Evolutionary conservation across 495 filamentous ascomycete genomes (phyloP), one percentile per base, ranked within the genome.

Genomic region (Aspergillus bridgeri): DNA sequence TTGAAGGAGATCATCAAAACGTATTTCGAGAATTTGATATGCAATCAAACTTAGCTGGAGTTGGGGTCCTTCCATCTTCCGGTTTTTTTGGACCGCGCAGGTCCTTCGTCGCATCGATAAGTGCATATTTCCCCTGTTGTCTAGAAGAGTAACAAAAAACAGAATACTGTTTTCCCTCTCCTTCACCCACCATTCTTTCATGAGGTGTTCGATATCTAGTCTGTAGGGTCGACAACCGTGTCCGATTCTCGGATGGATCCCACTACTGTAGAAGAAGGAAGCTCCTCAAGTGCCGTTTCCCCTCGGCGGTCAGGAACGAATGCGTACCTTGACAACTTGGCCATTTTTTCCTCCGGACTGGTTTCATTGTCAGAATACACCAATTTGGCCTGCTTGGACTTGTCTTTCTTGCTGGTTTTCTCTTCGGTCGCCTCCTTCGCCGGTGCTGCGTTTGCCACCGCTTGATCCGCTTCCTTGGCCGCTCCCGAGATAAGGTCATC

Each of bases 341-440:
- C 86, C 89, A 93, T 91, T 73, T 85, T 90, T 77, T 96, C 91
- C 74, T 96, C 91, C 22, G 90, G 90, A 62, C 89, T 92, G 65
- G 83, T 76, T 47, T 89, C 87, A 46, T 87, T 83, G 67, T 92
- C 88, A 44, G 82, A 85, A 73, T 91, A 94, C 5, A 94, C 76
- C 81, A 96, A 82, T 66, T 86, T 85, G 56, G 80, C 74, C 42
- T 71, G 77, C 76, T 89, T 89, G 17, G 86, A 74, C 71, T 89
- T 89, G 44, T 88, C 85, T 66, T 81, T 79, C 75, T 87, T 88
- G 49, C 56, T 57, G 49, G 59, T 53, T 43, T 89, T 89, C 67
- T 89, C 81, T 56, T 71, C 75, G 8, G 58, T 54, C 4, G 68
- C 51, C 22, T 72, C 73, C 19, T 69, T 63, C 11, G 69, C 33